Base-by-base conservation (phyloP, 305 asterid genomes). In the Euphrasia arctica region DNA sequence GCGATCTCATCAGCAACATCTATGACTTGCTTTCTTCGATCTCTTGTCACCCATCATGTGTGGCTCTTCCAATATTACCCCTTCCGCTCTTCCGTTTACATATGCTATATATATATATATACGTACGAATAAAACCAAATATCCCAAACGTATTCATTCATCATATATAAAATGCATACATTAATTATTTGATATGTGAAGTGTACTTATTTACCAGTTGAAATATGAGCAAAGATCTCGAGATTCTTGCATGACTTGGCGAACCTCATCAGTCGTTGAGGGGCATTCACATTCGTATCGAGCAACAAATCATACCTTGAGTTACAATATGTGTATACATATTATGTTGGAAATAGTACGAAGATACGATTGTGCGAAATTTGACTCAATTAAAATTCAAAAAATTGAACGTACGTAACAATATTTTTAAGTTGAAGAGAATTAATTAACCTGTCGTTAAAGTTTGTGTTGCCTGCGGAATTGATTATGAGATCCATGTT, bases 1-100 rank as follows among this genome's bases (percentile, higher is more conserved):
- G 34, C 65, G 5, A 78, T 74, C 75, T 74, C 82, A 31, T 74
- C 73, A 0, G 64, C 54, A 48, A 74, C 39, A 51, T 74, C 82
- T 5, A 65, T 6, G 75, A 45, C 10, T 41, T 15, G 1, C 4
- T 75, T 68, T 57, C 74, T 68, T 65, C 22, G 22, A 18, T 18
- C 73, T 74, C 27, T 68, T 61, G 28, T 62, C 77, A 8, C 77
- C 75, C 72, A 76, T 72, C 2, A 43, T 54, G 55, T 67, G 43
- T 1, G 77, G 75, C 58, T 68, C 65, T 39, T 76, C 80, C 0
- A 36, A 4, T 63, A 76, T 60, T 29, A 71, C 1, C 4, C 80
- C 80, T 57, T 76, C 80, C 56, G 48, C 64, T 63, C 7, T 43
- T 68, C 77, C 80, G 52, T 65, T 68, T 4, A 72, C 75, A 57